Conservation (phyloP, 2,329 filamentous ascomycete species). For the Xylaria sp. region DNA sequence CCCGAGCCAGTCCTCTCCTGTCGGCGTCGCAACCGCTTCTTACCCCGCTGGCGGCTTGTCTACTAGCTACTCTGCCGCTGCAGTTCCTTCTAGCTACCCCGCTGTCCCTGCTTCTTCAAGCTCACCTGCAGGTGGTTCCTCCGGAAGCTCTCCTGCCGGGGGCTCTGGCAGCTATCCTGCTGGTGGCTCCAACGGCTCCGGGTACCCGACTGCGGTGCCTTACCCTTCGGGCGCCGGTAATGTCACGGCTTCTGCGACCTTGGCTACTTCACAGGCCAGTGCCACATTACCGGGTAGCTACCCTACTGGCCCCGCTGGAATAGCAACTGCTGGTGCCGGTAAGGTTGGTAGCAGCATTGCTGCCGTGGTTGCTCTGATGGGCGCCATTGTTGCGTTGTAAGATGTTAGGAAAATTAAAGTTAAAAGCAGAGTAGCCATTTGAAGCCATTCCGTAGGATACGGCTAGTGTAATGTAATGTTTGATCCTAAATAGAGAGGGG, state of each 20-base stretch:
- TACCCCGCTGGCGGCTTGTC: constrained; percentile 24
- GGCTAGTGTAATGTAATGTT: constrained; percentile 30
- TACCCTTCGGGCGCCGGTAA: constrained; percentile 26
- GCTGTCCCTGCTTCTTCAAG: constrained; percentile 15
- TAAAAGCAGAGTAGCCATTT: background rate
- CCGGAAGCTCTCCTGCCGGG: constrained; percentile 29
- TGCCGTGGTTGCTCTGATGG: constrained; percentile 41
- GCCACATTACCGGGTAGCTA: constrained; percentile 11
- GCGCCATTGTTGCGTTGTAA: constrained; percentile 41
- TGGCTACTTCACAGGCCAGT: constrained; percentile 22
- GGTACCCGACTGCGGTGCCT: constrained; percentile 1
- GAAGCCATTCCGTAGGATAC: background rate
- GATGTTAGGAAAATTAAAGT: background rate
- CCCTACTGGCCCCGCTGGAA: constrained; percentile 16
- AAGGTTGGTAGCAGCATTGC: constrained; percentile 44
- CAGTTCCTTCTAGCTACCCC: constrained; percentile 20
- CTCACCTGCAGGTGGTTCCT: constrained; percentile 22
- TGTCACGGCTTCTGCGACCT: constrained; percentile 17
- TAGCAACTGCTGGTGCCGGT: constrained; percentile 37
- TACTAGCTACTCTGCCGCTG: constrained; percentile 28
- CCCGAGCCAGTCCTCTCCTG: constrained; percentile 11
- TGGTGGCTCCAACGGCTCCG: constrained; percentile 3
- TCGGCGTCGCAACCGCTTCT: constrained; percentile 6
- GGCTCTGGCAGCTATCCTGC: constrained; percentile 19
- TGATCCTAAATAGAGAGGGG: constrained; percentile 21